Evolutionary conservation across 2,329 filamentous ascomycete species (phyloP), one percentile per base, ranked within the genome.

Genomic region (Cercospora sesami): DNA sequence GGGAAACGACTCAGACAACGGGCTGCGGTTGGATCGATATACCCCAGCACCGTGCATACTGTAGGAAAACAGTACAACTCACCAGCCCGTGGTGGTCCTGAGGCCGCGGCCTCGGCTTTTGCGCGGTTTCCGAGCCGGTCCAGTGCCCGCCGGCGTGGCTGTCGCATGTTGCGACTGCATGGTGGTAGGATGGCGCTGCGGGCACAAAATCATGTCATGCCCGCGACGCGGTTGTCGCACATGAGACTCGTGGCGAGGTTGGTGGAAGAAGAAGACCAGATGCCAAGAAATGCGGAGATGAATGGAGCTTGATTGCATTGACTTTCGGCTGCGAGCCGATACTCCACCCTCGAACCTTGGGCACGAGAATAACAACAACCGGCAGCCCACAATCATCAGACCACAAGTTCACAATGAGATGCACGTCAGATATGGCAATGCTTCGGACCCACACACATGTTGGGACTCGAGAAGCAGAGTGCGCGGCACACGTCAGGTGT

Each of bases 101-200:
- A 77, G 68, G 6, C 76, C 76, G 26, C 73, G 72, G 14, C 75
- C 75, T 21, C 75, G 73, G 33, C 72, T 71, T 68, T 77, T 76
- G 30, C 76, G 69, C 21, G 69, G 68, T 67, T 76, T 75, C 6
- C 71, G 79, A 23, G 57, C 26, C 39, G 65, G 61, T n/a, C 60
- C 60, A 9, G 48, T 9, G 21, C 58, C n/a, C 31, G 53, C n/a
- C 10, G 39, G 36, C 16, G 26, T 48, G 18, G 59, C 59, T 16
- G 30, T 61, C 45, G 45, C 45, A 28, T 58, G 53, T 33, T 58
- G 26, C 26, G 53, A 26, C 53, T 58, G 53, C 53, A 58, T 58
- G 21, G 28, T 31, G 53, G 30, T 21, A 4, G 5, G n/a, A 31
- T 16, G n/a, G 23, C 23, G 23, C 23, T 58, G 30, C 28, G 53